Evolutionary conservation across 345 rosid species (phyloP), one percentile per base, ranked within the genome.

Genomic region (Xanthoceras sorbifolium): DNA sequence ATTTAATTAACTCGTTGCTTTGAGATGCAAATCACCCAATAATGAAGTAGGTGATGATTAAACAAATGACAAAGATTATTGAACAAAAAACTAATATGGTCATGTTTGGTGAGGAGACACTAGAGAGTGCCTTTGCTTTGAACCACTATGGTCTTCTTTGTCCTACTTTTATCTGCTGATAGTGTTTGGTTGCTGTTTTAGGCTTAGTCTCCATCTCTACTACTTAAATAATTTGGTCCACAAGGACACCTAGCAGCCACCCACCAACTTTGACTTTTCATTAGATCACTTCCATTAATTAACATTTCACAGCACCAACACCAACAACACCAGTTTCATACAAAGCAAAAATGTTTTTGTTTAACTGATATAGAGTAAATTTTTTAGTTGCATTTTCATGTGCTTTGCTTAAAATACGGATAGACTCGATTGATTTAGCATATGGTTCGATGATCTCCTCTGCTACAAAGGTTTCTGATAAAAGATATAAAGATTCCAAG

Each of bases 11-110:
- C 4, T 5, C 17, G 52, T 46, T 5, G 52, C 52, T 15, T 10
- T 46, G 52, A 46, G 52, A 46, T 46, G 52, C 52, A 3, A 14
- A 46, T 46, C 9, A 46, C 17, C 25, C 3, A 25, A 2, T 61
- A 28, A 61, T 28, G 17, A 32, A 26, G 18, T 64, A 42, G 70
- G 29, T 11, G 31, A 66, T 40, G 40, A 5, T 22, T 25, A 6
- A 23, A n/a, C 17, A 44, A 22, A 12, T 42, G 32, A 44, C 32
- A 36, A 11, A 22, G 36, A 22, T 11, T 9, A 12, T 23, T 18
- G 71, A 44, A 40, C 14, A 23, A 23, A 25, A 12, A 74, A 62
- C 23, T 54, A 76, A 59, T 32, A 82, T 72, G 73, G 77, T 83
- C 62, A 65, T 6, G 10, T 23, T 59, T 12, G 28, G 17, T 14